Evolutionary conservation across 345 rosid species (phyloP), one percentile per base, ranked within the genome.

Genomic region (Pseudoturritis turrita): DNA sequence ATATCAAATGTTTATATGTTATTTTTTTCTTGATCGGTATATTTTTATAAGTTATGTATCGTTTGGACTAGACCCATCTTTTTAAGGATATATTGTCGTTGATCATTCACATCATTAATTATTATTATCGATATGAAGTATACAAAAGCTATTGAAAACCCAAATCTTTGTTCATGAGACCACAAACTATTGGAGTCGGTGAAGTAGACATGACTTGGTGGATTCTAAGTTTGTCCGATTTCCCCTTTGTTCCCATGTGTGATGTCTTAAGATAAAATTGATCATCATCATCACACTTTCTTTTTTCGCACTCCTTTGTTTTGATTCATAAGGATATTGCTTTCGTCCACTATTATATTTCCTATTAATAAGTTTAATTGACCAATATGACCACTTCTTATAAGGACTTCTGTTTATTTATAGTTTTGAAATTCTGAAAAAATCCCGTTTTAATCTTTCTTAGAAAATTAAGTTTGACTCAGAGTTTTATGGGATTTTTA

Each of bases 171-270:
- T 66, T 58, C 50, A 17, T 25, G 77, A 73, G 66, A 58, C 67
- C 67, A 65, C 72, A 74, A n/a, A 62, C 52, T 75, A 62, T 45
- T 53, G 19, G 65, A 75, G 35, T 25, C 53, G 59, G 58, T 69
- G 79, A 76, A 70, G 66, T 45, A 55, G 75, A 76, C 71, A 70
- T 70, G 75, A 70, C 75, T 62, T 70, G 2, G 75, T 76, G 79
- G 79, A 46, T 70, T 76, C 51, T 70, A 70, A 54, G 64, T 35
- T 69, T 62, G 79, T 69, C 79, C 70, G 70, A 54, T 54, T 70
- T 70, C 61, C 22, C 71, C 53, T 53, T 69, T 69, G 49, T 52
- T 44, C 70, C 53, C 75, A 76, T 76, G 75, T 76, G 75, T 76
- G 71, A 61, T 68, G 33, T 61, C 70, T 68, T 69, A 39, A 54